A percentile compares a stretch with the other conserved stretches of the same genome.
These are phyloP conservation scores for Cystobasidiaceae sp. DNA, from an alignment of 1,284 basidiomycete species.

Conservation along the genomic window DNA sequence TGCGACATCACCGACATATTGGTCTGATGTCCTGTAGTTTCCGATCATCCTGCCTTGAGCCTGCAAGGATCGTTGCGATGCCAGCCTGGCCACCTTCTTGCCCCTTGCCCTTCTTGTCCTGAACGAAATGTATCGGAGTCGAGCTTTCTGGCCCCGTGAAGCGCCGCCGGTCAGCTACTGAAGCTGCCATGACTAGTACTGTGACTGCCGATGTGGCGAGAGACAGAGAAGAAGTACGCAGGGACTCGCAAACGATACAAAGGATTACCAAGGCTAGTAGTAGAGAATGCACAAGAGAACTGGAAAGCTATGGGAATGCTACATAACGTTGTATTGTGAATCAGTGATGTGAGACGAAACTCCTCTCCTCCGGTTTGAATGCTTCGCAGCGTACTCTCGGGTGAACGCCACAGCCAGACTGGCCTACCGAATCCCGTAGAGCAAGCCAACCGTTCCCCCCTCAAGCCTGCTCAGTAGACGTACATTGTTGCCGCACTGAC, in stretches of 20 bases:
- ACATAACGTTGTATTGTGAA: no score
- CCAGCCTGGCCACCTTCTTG: slow-evolving; percentile 46
- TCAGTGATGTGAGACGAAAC: no score
- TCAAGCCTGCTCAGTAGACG: background rate
- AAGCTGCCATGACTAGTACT: slow-evolving; percentile 1
- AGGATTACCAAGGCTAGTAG: no score
- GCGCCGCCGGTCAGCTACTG: slow-evolving; percentile 64
- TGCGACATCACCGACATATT: slow-evolving; percentile 59
- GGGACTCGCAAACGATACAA: background rate
- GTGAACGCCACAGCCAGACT: no score
- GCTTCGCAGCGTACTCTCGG: no score
- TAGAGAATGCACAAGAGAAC: no score
- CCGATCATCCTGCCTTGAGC: slow-evolving; percentile 54
- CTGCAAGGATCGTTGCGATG: slow-evolving; percentile 42
- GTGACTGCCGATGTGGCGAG: background rate
- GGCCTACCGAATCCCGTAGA: background rate
- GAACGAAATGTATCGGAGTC: slow-evolving; percentile 63
- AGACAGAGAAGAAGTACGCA: no score
- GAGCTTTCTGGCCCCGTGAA: slow-evolving; percentile 77
- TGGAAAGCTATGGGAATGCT: no score
- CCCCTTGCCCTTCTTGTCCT: slow-evolving; percentile 3
- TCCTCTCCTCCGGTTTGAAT: no score
- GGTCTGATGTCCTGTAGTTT: slow-evolving; percentile 63
- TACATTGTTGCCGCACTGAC: slow-evolving; percentile 10
- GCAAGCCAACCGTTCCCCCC: no score